phyloP scores from a whole-genome alignment of 2,329 filamentous ascomycete species.

The Colletotrichum shisoi region DNA sequence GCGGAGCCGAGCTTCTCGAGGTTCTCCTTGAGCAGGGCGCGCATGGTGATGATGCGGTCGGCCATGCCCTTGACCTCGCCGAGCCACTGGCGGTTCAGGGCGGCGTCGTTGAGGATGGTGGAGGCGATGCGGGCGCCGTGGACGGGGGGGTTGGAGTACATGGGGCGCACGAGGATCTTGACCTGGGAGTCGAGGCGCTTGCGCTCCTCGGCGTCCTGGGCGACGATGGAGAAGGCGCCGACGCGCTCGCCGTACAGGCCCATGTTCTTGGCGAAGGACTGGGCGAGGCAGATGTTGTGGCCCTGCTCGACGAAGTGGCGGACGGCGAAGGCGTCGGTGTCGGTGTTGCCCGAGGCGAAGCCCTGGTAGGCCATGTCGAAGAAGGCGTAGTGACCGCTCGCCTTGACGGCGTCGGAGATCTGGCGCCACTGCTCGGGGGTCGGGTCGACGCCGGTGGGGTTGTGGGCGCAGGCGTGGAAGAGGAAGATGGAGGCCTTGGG shows the following conservation, averaged over 20 bases:
- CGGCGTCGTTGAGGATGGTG: slow-evolving; percentile 85
- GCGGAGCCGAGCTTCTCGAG: slow-evolving; percentile 93
- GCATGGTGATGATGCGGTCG: slow-evolving; percentile 98
- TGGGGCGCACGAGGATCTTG: slow-evolving; percentile 95
- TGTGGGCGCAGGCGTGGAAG: slow-evolving; percentile 96
- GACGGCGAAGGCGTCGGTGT: slow-evolving; percentile 92
- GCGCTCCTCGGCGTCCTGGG: slow-evolving; percentile 85
- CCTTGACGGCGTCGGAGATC: slow-evolving; percentile 87
- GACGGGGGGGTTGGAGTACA: slow-evolving; percentile 98
- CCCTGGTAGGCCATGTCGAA: slow-evolving; percentile 99
- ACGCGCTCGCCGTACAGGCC: slow-evolving; percentile 98
- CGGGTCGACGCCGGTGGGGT: slow-evolving; percentile 95
- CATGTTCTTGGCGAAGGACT: slow-evolving; percentile 99
- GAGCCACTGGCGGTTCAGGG: slow-evolving; percentile 92
- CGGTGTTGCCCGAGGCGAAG: slow-evolving; percentile 90
- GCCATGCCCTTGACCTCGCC: slow-evolving; percentile 98
- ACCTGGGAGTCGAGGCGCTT: slow-evolving; percentile 95
- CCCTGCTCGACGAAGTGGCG: slow-evolving; percentile 93
- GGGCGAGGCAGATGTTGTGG: slow-evolving; percentile 85
- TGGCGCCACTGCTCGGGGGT: slow-evolving; percentile 90
- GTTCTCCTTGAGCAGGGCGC: slow-evolving; percentile 90
- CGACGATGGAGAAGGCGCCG: slow-evolving; percentile 93
- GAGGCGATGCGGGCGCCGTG: slow-evolving; percentile 95
- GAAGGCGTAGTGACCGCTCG: slow-evolving; percentile 88
- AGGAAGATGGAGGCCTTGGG: slow-evolving; percentile 88